Evolutionary conservation across 345 rosid species (phyloP).

Genomic region (Sisymbrium irio): DNA sequence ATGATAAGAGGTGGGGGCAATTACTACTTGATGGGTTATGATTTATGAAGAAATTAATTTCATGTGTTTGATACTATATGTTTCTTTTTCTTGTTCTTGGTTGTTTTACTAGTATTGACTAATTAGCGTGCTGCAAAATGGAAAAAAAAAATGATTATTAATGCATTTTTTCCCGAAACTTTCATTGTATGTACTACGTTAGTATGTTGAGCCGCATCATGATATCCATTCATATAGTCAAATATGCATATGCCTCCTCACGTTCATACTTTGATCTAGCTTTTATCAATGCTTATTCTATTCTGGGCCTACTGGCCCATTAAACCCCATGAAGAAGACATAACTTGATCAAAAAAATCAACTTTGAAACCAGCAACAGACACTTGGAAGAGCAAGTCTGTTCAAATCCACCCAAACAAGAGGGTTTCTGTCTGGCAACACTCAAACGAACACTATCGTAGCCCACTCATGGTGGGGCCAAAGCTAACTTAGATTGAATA

Average conservation of each 20-base stretch:
- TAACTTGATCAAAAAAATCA: background rate
- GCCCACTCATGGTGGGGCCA: background rate
- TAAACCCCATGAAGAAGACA: background rate
- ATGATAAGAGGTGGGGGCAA: constrained; percentile 23
- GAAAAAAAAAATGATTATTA: too few species aligned
- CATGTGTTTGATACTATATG: background rate
- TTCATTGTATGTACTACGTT: background rate
- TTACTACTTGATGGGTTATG: constrained; percentile 19
- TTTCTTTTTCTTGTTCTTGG: too few species aligned
- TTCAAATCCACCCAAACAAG: background rate
- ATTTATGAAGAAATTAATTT: background rate
- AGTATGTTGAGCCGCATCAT: too few species aligned
- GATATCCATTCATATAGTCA: background rate
- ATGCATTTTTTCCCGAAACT: background rate
- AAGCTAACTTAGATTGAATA: too few species aligned
- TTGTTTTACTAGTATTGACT: background rate
- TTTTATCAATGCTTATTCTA: background rate
- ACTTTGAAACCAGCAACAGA: background rate
- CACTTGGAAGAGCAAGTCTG: background rate
- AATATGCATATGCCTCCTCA: background rate
- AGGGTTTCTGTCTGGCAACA: background rate
- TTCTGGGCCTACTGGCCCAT: constrained; percentile 4
- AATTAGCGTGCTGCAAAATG: background rate
- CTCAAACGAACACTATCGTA: background rate
- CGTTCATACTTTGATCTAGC: background rate